These are phyloP conservation scores for Liquidambar formosana DNA, from an alignment of 164 flowering plant species.

Conservation along the genomic window DNA sequence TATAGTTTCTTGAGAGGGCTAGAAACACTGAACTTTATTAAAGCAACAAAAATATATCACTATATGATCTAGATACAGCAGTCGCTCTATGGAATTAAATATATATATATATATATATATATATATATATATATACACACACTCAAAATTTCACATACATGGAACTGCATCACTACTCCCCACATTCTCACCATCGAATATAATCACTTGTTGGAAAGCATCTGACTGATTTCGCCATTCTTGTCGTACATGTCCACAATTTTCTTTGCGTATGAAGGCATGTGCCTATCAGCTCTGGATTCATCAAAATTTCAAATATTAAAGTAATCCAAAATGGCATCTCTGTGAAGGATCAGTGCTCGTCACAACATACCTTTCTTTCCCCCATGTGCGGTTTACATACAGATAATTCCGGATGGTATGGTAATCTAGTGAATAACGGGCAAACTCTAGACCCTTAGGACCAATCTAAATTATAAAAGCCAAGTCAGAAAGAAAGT, in stretches of 20 bases:
- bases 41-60: neutral
- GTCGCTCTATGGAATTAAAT: neutral
- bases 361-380: slow-evolving; percentile 52
- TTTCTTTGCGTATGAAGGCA: slow-evolving; percentile 89
- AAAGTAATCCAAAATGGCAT: neutral
- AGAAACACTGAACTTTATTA: neutral
- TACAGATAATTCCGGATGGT: slow-evolving; percentile 87
- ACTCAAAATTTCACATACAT: slow-evolving; percentile 13
- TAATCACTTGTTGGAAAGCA: slow-evolving; percentile 52
- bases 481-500: slow-evolving; percentile 12
- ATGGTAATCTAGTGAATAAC: slow-evolving; percentile 93
- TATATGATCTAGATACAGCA: neutral
- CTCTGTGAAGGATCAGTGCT: neutral
- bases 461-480: slow-evolving; percentile 76
- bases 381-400: slow-evolving; percentile 85
- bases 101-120: no score
- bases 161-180: neutral
- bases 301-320: slow-evolving; percentile 2
- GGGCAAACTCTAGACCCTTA: slow-evolving; percentile 94
- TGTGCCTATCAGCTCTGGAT: slow-evolving; percentile 81
- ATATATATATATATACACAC: no score
- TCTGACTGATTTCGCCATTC: slow-evolving; percentile 79
- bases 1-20: neutral
- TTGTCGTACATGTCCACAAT: slow-evolving; percentile 83
- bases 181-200: slow-evolving; percentile 1